Base-by-base conservation (phyloP, 768 basidiomycete genomes). In the Thelephora ganbajun region DNA sequence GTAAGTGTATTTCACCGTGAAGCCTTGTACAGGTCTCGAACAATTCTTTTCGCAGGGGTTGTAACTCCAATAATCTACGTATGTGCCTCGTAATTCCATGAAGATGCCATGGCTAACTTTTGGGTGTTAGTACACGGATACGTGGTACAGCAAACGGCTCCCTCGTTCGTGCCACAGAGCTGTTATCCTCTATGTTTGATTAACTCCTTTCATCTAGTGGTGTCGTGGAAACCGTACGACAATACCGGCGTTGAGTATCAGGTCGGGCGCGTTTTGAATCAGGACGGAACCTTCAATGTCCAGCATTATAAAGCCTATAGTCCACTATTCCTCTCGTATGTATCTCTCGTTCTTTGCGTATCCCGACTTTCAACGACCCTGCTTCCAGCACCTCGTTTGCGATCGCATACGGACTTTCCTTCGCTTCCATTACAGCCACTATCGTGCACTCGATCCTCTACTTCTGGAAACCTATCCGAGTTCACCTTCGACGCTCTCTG, bases 311-410 rank as follows among this genome's bases (percentile, higher is more conserved):
- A 67, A 45, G 54, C 42, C 6, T 72, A 73, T 59, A 67, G 66
- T 23, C 69, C 71, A 4, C 57, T 72, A 33, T 71, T 70, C 58
- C 54, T 72, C 16, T 67, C 63, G 23, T 23, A 45, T 74, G 74
- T 26, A 75, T 73, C 35, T 73, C 73, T 3, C 78, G 78, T 51
- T 69, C 69, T 14, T 63, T 77, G 48, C 68, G 72, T 12, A 82
- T 82, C 51, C 75, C 72, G 26, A 56, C 64, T 9, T 56, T 53
- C 11, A 57, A 56, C 34, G 56, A 16, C 23, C 22, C 6, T 41
- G 5, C 36, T 11, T 44, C 35, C 45, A 54, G 51, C n/a, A 62
- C 64, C 47, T 60, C 61, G 12, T 69, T 69, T 48, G 66, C 67
- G 1, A 50, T 70, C 22, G 59, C 61, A 9, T 70, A 69, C 53